Evolutionary conservation across 805 yeast species (phyloP), one percentile per base, ranked within the genome.

Genomic region (Starmerella khaoyaiensis): DNA sequence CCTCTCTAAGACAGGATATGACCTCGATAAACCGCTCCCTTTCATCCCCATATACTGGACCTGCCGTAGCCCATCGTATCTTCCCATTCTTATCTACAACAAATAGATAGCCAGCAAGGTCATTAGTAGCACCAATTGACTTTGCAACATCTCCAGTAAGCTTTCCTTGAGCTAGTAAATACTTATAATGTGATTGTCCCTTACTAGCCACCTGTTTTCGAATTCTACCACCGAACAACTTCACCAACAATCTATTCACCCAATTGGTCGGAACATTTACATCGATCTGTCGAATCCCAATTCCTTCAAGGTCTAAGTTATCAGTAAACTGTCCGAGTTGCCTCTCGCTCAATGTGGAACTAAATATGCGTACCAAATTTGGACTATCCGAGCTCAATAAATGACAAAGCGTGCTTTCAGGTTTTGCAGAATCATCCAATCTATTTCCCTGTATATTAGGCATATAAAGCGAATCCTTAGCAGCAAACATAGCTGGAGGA

Each of bases 1-100:
- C 18, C 10, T 8, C 5, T 60, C 14, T 63, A 32, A 22, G 29
- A 32, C 25, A n/a, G n/a, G n/a, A n/a, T n/a, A n/a, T n/a, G n/a
- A n/a, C n/a, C n/a, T n/a, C n/a, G n/a, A n/a, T n/a, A n/a, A n/a
- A n/a, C 4, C 36, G 22, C 4, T 33, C 20, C 21, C 62, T 33
- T 48, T 90, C 98, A 23, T 68, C 68, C n/a, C 68, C 72, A 12
- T 67, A 65, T 1, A 94, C 78, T 27, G 68, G 71, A 2, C 97
- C 98, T 48, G 93, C 73, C 4, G 83, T 80, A 18, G 83, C 84
- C 97, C 97, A 87, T 49, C 97, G 65, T 37, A 90, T 77, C 50
- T 70, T 76, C 35, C 78, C 76, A 11, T 73, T 63, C 12, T 64
- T 64, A 53, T 90, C 98, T 24, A 90, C 68, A 4, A 87, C 62